Conservation (phyloP, 371 early-diverging fungal species). For the Lichtheimia hyalospora region DNA sequence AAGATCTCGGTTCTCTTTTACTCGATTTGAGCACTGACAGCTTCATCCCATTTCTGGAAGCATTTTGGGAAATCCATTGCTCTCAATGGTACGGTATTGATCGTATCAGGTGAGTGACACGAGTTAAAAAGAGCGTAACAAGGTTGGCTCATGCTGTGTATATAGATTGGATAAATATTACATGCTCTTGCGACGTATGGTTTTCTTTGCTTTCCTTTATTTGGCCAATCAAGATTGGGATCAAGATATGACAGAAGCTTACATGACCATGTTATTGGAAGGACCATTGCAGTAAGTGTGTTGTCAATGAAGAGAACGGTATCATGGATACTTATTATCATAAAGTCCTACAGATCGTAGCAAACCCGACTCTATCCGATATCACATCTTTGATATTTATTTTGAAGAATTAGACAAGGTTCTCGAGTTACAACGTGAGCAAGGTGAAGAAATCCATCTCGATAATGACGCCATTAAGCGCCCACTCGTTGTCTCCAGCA, state of each 20-base stretch:
- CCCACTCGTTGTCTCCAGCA: conserved; percentile 66
- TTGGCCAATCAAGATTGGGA: conserved; percentile 73
- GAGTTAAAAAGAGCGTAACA: neutral
- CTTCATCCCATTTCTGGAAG: conserved; percentile 65
- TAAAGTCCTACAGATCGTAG: conserved; percentile 60
- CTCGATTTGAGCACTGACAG: conserved; percentile 56
- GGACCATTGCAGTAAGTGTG: conserved; percentile 71
- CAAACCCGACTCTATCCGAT: conserved; percentile 77
- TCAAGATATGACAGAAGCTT: conserved; percentile 54
- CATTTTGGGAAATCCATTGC: conserved; percentile 85
- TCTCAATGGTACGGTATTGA: conserved; percentile 89
- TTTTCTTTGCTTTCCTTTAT: conserved; percentile 66
- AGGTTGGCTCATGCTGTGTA: neutral
- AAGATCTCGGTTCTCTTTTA: conserved; percentile 70
- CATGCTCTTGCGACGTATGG: conserved; percentile 75
- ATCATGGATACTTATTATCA: neutral
- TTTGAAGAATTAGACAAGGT: conserved; percentile 78
- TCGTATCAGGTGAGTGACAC: conserved; percentile 63
- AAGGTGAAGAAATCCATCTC: conserved; percentile 24
- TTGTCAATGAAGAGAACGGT: too few relatives aligned
- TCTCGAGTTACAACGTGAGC: conserved; percentile 45
- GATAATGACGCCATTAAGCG: conserved; percentile 58
- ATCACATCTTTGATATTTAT: conserved; percentile 81
- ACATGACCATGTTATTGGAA: conserved; percentile 58
- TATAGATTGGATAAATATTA: conserved; percentile 85